phyloP scores from a whole-genome alignment of 805 yeast genomes.

The Candida anglica region DNA sequence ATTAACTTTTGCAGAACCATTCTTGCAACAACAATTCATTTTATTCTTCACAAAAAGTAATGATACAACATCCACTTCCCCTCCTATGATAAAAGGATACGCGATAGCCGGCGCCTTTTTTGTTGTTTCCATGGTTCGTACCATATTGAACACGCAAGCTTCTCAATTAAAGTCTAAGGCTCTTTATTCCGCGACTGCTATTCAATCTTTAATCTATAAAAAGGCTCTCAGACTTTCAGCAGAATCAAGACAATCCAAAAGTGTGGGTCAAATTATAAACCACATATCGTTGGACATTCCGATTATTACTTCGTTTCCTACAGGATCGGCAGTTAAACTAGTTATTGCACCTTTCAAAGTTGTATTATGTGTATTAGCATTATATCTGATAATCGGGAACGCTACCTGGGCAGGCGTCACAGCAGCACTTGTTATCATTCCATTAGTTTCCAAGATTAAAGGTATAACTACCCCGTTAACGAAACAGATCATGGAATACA shows the following conservation, averaged over 20 bases:
- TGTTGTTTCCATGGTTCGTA: constrained; percentile 59
- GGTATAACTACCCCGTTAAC: constrained; percentile 67
- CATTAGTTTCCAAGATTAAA: constrained; percentile 70
- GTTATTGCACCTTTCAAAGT: constrained; percentile 78
- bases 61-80: too few relatives aligned
- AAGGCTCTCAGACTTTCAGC: constrained; percentile 67
- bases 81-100: not conserved
- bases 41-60: constrained; percentile 18
- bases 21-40: constrained; percentile 25
- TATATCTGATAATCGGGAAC: constrained; percentile 71
- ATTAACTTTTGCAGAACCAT: constrained; percentile 22
- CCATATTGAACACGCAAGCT: too few relatives aligned
- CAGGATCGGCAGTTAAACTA: not conserved
- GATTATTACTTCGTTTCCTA: constrained; percentile 63
- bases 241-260: constrained; percentile 64
- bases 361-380: constrained; percentile 64
- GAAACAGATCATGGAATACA: constrained; percentile 79
- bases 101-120: constrained; percentile 72
- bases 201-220: constrained; percentile 63
- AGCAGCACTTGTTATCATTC: constrained; percentile 73
- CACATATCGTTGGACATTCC: constrained; percentile 91
- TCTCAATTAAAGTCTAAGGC: constrained; percentile 61
- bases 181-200: constrained; percentile 52
- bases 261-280: constrained; percentile 92
- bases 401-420: constrained; percentile 97